A percentile compares a stretch with the other conserved stretches of the same genome.
phyloP scores from a whole-genome alignment of 768 basidiomycete genomes.

The Boletus subcaerulescens region DNA sequence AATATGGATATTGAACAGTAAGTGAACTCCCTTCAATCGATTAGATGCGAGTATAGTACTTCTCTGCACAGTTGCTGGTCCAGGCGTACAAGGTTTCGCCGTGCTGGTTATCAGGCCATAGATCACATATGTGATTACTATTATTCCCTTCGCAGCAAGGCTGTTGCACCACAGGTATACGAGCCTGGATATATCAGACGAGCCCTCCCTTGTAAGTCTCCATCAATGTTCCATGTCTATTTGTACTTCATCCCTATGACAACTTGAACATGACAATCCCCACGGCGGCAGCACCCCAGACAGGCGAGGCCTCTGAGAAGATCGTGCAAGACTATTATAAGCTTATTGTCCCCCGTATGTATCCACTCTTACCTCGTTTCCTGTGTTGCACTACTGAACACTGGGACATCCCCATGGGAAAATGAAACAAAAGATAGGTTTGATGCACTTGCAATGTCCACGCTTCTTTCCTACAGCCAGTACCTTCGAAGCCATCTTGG shows the following conservation, averaged over 20 bases:
- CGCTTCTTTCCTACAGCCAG: slow-evolving; percentile 81
- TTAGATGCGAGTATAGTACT: too few relatives aligned
- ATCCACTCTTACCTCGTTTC: too few relatives aligned
- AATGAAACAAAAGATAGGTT: slow-evolving; percentile 40
- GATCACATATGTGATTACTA: slow-evolving; percentile 92
- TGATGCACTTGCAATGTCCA: slow-evolving; percentile 92
- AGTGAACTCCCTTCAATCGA: neutral
- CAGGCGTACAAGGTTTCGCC: slow-evolving; percentile 58
- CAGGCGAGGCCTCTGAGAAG: slow-evolving; percentile 68
- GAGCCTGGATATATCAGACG: slow-evolving; percentile 82
- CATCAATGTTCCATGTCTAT: neutral
- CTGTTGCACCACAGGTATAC: slow-evolving; percentile 73
- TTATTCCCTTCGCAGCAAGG: slow-evolving; percentile 54
- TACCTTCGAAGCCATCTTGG: slow-evolving; percentile 80
- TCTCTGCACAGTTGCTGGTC: neutral
- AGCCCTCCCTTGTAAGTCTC: slow-evolving; percentile 55
- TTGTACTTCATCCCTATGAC: neutral
- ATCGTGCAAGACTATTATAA: slow-evolving; percentile 81
- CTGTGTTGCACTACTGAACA: neutral
- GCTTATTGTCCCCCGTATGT: slow-evolving; percentile 77
- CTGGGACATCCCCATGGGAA: neutral
- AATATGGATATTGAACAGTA: slow-evolving; percentile 23
- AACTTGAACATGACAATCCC: neutral
- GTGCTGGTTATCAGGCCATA: slow-evolving; percentile 83
- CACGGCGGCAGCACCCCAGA: slow-evolving; percentile 53